Conservation (phyloP, 1,139 yeast species). For the Eremothecium sinecaudum region DNA sequence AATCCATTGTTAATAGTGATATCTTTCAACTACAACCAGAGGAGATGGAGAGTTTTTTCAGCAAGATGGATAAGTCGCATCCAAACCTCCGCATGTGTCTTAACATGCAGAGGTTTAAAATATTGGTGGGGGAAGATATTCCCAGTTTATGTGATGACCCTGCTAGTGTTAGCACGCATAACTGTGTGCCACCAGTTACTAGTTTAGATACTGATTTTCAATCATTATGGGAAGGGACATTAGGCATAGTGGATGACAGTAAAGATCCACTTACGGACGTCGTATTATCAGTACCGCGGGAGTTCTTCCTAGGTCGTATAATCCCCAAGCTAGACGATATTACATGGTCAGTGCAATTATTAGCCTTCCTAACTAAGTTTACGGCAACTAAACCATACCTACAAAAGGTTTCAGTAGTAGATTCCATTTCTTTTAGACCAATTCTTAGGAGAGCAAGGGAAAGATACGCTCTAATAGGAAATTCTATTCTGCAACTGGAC, state of each 20-base stretch:
- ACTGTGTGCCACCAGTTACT: constrained; percentile 7
- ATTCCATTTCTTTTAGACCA: constrained; percentile 33
- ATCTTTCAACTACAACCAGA: constrained; percentile 7
- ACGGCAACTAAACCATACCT: constrained; percentile 66
- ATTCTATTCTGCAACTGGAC: constrained; percentile 3
- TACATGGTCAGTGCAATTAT: constrained; percentile 81
- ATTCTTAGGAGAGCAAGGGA: constrained; percentile 18
- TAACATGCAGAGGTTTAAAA: constrained; percentile 8
- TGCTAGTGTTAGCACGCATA: constrained; percentile 4
- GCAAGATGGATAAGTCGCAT: constrained; percentile 6
- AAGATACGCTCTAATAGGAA: constrained; percentile 1
- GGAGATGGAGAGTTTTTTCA: constrained; percentile 5
- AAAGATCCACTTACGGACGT: constrained; percentile 9
- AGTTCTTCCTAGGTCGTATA: constrained; percentile 64
- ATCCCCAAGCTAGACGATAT: constrained; percentile 89
- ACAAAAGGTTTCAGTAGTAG: constrained; percentile 59
- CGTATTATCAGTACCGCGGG: constrained; percentile 42
- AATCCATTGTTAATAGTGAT: constrained; percentile 8
- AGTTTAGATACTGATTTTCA: constrained; percentile 10
- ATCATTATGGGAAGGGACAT: constrained; percentile 7
- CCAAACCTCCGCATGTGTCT: constrained; percentile 7
- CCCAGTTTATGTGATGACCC: constrained; percentile 8
- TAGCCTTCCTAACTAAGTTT: constrained; percentile 90
- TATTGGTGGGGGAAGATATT: constrained; percentile 8
- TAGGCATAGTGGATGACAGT: constrained; percentile 2